Conservation (phyloP, 768 basidiomycete species). For the Lactarius psammicola region DNA sequence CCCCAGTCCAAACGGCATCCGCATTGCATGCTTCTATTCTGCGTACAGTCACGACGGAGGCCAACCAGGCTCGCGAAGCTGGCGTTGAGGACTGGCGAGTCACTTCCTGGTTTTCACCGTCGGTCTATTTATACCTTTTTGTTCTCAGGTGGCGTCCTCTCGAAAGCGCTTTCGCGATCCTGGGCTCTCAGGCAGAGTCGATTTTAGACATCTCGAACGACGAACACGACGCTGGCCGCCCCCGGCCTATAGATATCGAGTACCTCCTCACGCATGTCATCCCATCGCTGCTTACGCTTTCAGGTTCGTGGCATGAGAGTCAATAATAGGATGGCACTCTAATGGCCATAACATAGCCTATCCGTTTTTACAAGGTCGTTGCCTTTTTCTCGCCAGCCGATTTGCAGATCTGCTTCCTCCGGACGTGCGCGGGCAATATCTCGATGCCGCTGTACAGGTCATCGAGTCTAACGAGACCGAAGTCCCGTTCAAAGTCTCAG, state of each 20-base stretch:
- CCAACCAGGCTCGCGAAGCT: conserved; percentile 52
- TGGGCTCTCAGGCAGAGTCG: conserved; percentile 78
- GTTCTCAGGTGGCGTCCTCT: conserved; percentile 82
- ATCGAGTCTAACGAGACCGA: conserved; percentile 69
- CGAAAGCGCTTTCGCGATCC: conserved; percentile 77
- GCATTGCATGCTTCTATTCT: conserved; percentile 56
- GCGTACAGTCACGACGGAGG: conserved; percentile 51
- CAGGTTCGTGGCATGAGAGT: conserved; percentile 51
- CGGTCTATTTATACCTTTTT: conserved; percentile 16
- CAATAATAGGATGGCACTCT: not conserved
- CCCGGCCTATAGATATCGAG: conserved; percentile 74
- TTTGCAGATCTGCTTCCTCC: conserved; percentile 72
- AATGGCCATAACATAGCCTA: conserved; percentile 48
- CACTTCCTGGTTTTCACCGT: not conserved
- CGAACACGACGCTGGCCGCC: conserved; percentile 59
- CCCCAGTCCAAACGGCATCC: conserved; percentile 48
- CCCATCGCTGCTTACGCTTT: conserved; percentile 67
- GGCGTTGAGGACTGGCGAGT: conserved; percentile 65
- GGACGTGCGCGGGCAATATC: conserved; percentile 76
- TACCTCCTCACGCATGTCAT: conserved; percentile 74
- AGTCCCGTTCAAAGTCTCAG: conserved; percentile 91
- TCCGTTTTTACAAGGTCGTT: conserved; percentile 93
- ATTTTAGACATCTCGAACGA: conserved; percentile 77
- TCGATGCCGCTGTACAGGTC: conserved; percentile 83
- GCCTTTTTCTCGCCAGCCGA: conserved; percentile 92